phyloP scores from a whole-genome alignment of 139 green algal species.

The Pseudopediastrum boryanum region DNA sequence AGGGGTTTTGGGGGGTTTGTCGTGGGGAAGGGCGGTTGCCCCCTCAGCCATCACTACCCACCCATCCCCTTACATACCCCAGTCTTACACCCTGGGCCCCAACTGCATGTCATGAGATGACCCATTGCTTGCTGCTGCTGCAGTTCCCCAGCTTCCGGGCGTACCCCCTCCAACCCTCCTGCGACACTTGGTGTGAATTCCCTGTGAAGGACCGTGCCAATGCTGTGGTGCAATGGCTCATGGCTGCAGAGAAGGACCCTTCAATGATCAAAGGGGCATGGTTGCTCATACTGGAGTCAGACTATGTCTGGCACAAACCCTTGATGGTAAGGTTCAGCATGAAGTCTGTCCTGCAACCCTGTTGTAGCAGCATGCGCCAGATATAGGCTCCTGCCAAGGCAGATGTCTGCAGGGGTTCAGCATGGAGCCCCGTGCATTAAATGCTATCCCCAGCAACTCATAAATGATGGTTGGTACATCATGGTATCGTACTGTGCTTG shows the following conservation, averaged over 20 bases:
- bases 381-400: too few species aligned
- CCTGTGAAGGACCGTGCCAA: conserved; percentile 85
- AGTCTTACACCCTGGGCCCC: neutral
- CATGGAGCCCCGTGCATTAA: too few species aligned
- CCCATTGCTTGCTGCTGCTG: neutral
- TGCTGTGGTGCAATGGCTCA: conserved; percentile 80
- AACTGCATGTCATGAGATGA: neutral
- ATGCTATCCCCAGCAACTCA: too few species aligned
- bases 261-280: conserved; percentile 76
- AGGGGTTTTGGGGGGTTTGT: too few species aligned
- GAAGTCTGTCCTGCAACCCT: too few species aligned
- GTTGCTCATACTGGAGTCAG: conserved; percentile 86
- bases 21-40: too few species aligned
- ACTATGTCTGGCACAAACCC: conserved; percentile 85
- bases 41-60: neutral
- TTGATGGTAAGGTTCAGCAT: conserved; percentile 39
- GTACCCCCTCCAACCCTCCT: conserved; percentile 61
- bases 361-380: too few species aligned
- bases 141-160: conserved; percentile 70
- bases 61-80: neutral
- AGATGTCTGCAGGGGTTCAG: too few species aligned
- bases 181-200: conserved; percentile 89
- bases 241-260: conserved; percentile 58
- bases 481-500: too few species aligned
- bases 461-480: too few species aligned